A percentile compares a stretch with the other conserved stretches of the same genome.
Conservation (phyloP, 2,329 filamentous ascomycete species). For the Aureobasidium leucospermi region DNA sequence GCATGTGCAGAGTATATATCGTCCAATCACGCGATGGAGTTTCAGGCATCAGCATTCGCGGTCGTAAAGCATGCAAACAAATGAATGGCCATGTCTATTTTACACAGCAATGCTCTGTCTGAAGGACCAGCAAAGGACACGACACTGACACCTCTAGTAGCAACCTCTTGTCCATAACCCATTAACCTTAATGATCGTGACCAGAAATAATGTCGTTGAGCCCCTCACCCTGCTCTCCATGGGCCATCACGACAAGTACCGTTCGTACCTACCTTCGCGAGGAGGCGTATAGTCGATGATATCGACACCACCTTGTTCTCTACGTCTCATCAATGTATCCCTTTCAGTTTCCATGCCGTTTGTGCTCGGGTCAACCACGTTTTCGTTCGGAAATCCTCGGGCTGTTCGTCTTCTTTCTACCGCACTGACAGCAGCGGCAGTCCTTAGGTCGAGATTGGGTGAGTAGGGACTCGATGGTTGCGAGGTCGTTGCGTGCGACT, state of each 20-base stretch:
- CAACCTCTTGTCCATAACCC: background rate
- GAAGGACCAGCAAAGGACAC: too few species aligned
- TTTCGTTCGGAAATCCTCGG: constrained; percentile 17
- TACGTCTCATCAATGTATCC: constrained; percentile 18
- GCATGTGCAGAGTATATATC: too few species aligned
- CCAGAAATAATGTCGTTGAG: background rate
- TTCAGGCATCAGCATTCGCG: too few species aligned
- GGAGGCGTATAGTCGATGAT: constrained; percentile 24
- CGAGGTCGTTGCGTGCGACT: background rate
- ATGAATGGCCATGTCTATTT: too few species aligned
- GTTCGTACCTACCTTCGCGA: constrained; percentile 25
- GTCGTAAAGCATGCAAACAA: too few species aligned
- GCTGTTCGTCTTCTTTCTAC: background rate
- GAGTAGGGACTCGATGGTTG: background rate
- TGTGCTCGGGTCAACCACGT: constrained; percentile 19
- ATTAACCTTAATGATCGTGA: background rate
- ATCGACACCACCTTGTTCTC: constrained; percentile 11
- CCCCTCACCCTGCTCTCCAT: background rate
- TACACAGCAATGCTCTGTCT: too few species aligned
- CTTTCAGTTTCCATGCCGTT: constrained; percentile 21
- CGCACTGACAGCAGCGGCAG: background rate
- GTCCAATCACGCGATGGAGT: too few species aligned
- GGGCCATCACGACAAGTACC: constrained; percentile 16
- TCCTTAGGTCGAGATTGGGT: constrained; percentile 1
- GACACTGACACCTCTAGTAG: background rate